A percentile compares a stretch with the other conserved stretches of the same genome.
Conservation (phyloP, 148 eudicot genomes). For the Talinum fruticosum region DNA sequence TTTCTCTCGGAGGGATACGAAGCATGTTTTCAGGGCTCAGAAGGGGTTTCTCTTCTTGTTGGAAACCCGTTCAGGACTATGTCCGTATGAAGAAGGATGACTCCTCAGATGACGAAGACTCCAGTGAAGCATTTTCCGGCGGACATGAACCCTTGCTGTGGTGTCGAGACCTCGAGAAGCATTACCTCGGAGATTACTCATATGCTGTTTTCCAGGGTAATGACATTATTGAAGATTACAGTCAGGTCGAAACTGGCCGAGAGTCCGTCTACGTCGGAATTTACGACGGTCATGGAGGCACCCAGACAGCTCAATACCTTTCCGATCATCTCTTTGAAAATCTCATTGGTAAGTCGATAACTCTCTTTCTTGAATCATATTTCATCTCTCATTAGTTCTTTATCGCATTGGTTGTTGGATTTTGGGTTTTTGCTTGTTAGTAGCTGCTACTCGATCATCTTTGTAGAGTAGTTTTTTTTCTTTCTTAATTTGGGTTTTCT, state of each 20-base stretch:
- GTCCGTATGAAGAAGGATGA: slow-evolving; percentile 32
- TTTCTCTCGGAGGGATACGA: slow-evolving; percentile 29
- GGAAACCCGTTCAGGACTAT: slow-evolving; percentile 33
- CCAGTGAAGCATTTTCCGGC: not conserved
- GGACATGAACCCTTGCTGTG: slow-evolving; percentile 38
- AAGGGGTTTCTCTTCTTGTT: slow-evolving; percentile 33
- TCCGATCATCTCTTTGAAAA: slow-evolving; percentile 42
- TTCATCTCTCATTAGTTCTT: not conserved
- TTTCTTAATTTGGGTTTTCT: not conserved
- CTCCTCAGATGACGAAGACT: not conserved
- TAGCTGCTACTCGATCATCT: not conserved
- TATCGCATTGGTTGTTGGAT: not conserved
- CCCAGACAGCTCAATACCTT: slow-evolving; percentile 49
- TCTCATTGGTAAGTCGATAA: slow-evolving; percentile 38
- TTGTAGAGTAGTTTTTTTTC: not conserved
- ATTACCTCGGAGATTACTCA: slow-evolving; percentile 57
- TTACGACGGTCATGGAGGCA: slow-evolving; percentile 80
- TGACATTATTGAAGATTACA: slow-evolving; percentile 49
- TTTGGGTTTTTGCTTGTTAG: not conserved
- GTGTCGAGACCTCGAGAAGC: slow-evolving; percentile 57
- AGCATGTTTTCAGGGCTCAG: slow-evolving; percentile 33
- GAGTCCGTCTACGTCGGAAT: slow-evolving; percentile 58
- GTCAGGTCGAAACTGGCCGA: slow-evolving; percentile 61
- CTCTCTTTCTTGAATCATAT: not conserved
- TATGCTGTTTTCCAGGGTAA: slow-evolving; percentile 63